Conservation (phyloP, 257 asterid species). For the Gentiana straminea region DNA sequence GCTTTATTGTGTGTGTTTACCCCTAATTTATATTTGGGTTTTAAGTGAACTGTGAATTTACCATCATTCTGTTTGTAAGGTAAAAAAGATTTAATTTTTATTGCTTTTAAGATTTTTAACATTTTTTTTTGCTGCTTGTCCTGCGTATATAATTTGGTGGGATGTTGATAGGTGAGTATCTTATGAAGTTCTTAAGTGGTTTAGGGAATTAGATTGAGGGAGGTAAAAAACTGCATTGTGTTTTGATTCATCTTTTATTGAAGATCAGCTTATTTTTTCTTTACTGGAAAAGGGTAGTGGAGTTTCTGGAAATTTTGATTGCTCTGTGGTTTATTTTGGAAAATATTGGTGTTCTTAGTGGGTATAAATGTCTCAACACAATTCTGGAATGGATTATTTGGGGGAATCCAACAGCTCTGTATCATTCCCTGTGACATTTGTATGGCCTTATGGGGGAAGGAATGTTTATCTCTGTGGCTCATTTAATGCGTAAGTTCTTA, state of each 20-base stretch:
- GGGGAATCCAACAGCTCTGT: constrained; percentile 19
- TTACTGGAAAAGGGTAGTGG: no score
- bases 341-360: constrained; percentile 3
- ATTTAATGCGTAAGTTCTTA: constrained; percentile 48
- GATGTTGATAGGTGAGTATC: constrained; percentile 1
- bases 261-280: no score
- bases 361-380: constrained; percentile 13
- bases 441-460: constrained; percentile 77
- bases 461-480: constrained; percentile 52
- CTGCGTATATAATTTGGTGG: no score
- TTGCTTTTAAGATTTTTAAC: no score
- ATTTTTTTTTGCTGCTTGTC: no score
- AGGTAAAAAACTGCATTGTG: background rate
- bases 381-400: constrained; percentile 34
- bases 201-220: background rate
- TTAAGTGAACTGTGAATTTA: no score
- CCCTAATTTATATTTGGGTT: no score
- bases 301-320: background rate
- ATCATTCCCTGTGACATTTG: constrained; percentile 49
- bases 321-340: constrained; percentile 1
- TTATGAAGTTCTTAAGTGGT: background rate
- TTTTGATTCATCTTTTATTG: background rate
- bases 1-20: no score
- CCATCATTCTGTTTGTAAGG: no score
- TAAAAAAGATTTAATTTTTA: no score